Evolutionary conservation across 1,284 basidiomycete genomes (phyloP), one percentile per base, ranked within the genome.

Genomic region (Dichomitus squalens): DNA sequence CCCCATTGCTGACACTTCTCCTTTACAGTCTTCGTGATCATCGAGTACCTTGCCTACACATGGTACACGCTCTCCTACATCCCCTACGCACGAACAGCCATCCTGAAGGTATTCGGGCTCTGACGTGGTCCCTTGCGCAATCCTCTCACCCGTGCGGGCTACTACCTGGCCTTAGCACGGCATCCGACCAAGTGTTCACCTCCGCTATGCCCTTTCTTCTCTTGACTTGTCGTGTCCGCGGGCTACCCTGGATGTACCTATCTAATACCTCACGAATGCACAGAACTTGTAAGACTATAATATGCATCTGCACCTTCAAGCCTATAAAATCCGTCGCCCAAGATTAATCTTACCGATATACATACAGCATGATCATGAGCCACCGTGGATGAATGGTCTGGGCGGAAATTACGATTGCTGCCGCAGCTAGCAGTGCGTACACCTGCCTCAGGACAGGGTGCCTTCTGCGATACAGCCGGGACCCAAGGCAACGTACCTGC

Each of bases 21-120:
- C 48, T 27, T 38, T n/a, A 31, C 69, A 92, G 90, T 95, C 56
- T 92, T 95, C 72, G 93, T 95, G 57, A 81, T 95, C 72, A 77
- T 95, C 72, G 84, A 94, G 73, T 93, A 88, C 71, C 76, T 95
- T 57, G 93, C 92, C 7, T 94, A 90, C 73, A 86, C 87, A 20
- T 95, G 92, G 90, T 93, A 90, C 70, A 85, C 81, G 43, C 75
- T 91, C 21, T 90, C 87, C 16, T 96, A 95, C 76, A 92, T 96
- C 64, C 93, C 93, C 1, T 95, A 94, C 67, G 93, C 93, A 1
- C 84, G 93, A 51, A 75, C 84, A 2, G 90, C 86, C 12, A 83
- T 91, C 43, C 77, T 84, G 58, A 90, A 84, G 68, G 68, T 83
- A 25, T 75, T 92, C 57, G 87, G 89, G 1, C 73, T 90, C 70